phyloP scores from a whole-genome alignment of 2,329 filamentous ascomycete species.

The Cytospora schulzeri region DNA sequence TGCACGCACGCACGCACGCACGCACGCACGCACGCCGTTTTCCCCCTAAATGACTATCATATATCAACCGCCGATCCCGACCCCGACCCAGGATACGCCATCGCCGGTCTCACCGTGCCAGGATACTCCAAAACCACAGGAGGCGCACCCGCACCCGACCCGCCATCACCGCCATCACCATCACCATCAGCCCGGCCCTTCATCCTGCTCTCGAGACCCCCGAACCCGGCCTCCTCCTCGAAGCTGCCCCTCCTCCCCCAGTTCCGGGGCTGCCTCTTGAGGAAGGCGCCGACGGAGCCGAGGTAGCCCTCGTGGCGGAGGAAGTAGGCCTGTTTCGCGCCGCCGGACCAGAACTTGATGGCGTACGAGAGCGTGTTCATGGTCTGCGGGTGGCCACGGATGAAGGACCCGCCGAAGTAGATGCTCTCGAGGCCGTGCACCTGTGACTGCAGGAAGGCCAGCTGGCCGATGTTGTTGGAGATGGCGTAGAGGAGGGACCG shows the following conservation, averaged over 20 bases:
- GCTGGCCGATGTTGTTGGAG: slow-evolving; percentile 97
- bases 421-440: slow-evolving; percentile 90
- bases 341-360: slow-evolving; percentile 95
- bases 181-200: slow-evolving; percentile 25
- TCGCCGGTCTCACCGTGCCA: slow-evolving; percentile 4
- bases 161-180: neutral
- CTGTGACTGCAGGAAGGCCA: slow-evolving; percentile 95
- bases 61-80: neutral
- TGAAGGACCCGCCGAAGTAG: slow-evolving; percentile 97
- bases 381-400: slow-evolving; percentile 92
- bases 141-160: neutral
- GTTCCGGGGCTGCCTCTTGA: slow-evolving; percentile 86
- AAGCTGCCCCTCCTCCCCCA: slow-evolving; percentile 86
- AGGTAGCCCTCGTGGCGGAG: slow-evolving; percentile 94
- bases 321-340: slow-evolving; percentile 93
- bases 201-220: slow-evolving; percentile 37
- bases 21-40: too few species aligned
- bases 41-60: neutral
- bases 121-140: slow-evolving; percentile 24
- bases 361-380: slow-evolving; percentile 97
- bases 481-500: slow-evolving; percentile 92
- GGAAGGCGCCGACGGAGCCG: slow-evolving; percentile 88
- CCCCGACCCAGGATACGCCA: slow-evolving; percentile 8
- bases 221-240: slow-evolving; percentile 49
- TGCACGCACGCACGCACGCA: too few species aligned